phyloP scores from a whole-genome alignment of 768 basidiomycete species.

The Rhizopogon rudus region DNA sequence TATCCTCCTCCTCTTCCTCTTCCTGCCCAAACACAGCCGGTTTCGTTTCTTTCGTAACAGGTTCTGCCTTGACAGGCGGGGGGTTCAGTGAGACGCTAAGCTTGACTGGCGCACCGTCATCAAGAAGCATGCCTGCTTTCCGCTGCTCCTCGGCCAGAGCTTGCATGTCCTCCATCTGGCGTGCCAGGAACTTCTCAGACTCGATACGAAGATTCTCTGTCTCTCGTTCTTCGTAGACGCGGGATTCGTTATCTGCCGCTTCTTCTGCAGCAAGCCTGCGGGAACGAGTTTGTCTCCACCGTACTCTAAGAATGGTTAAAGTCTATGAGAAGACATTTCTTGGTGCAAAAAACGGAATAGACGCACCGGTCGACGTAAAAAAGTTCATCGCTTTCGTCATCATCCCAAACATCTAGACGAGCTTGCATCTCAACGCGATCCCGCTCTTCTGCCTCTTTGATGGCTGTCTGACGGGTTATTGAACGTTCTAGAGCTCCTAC shows the following conservation, averaged over 20 bases:
- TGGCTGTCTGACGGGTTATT: conserved; percentile 64
- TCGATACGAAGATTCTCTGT: conserved; percentile 83
- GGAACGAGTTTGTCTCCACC: conserved; percentile 80
- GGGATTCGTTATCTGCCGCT: conserved; percentile 78
- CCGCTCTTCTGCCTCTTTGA: conserved; percentile 73
- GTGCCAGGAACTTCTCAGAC: conserved; percentile 89
- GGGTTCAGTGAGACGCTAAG: conserved; percentile 71
- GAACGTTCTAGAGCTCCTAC: conserved; percentile 74
- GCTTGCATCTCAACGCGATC: conserved; percentile 77
- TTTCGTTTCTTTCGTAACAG: conserved; percentile 41
- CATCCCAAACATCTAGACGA: conserved; percentile 85
- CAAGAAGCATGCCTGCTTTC: conserved; percentile 83
- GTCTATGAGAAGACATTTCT: neutral
- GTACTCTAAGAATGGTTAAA: conserved; percentile 38
- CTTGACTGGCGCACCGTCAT: conserved; percentile 88
- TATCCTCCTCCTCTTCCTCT: conserved; percentile 79
- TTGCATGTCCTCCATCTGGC: conserved; percentile 96
- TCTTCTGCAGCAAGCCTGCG: conserved; percentile 74
- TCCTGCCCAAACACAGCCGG: conserved; percentile 70
- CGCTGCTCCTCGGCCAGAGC: conserved; percentile 87
- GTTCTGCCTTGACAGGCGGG: conserved; percentile 41
- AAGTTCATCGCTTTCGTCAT: conserved; percentile 87
- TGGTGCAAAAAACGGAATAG: neutral
- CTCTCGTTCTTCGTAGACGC: conserved; percentile 79
- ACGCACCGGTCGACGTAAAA: conserved; percentile 90